Evolutionary conservation across 2,329 filamentous ascomycete species (phyloP).

Genomic region (Trichoderma citrinoviride): DNA sequence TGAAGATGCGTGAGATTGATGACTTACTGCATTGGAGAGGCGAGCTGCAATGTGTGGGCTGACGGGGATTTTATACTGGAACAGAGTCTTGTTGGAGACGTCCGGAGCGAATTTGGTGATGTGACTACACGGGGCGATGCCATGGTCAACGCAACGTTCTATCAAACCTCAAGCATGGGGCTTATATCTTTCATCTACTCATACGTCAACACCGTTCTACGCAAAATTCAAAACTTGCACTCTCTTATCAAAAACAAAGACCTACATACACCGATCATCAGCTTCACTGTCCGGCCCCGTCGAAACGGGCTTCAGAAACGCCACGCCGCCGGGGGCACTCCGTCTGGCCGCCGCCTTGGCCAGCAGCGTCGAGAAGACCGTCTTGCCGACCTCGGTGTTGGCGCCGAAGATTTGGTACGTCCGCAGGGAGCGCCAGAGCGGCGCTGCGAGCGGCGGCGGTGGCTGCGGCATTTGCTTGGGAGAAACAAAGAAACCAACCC

Average conservation of each 20-base stretch:
- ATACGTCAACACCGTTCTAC: not conserved
- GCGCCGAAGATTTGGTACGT: slow-evolving; percentile 77
- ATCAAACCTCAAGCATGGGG: not conserved
- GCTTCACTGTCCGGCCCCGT: slow-evolving; percentile 69
- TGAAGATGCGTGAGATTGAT: slow-evolving; percentile 15
- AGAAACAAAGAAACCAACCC: not conserved
- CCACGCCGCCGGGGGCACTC: slow-evolving; percentile 47
- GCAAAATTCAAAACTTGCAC: not conserved
- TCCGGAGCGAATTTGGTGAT: slow-evolving; percentile 57
- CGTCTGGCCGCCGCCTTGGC: slow-evolving; percentile 60
- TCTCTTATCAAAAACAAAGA: not conserved
- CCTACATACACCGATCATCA: slow-evolving; percentile 65
- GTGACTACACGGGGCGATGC: slow-evolving; percentile 48
- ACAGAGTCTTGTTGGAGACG: slow-evolving; percentile 54
- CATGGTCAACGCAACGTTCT: not conserved
- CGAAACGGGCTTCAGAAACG: slow-evolving; percentile 78
- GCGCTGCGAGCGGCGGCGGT: slow-evolving; percentile 50
- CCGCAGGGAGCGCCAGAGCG: slow-evolving; percentile 66
- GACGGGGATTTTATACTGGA: slow-evolving; percentile 69
- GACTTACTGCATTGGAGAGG: slow-evolving; percentile 42
- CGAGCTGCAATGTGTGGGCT: slow-evolving; percentile 74
- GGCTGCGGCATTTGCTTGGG: slow-evolving; percentile 24
- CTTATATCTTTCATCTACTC: slow-evolving; percentile 1
- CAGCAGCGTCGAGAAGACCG: slow-evolving; percentile 71
- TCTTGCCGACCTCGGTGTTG: slow-evolving; percentile 84